Evolutionary conservation across 1,139 yeast species (phyloP), one percentile per base, ranked within the genome.

Genomic region (Suhomyces choctaworum): DNA sequence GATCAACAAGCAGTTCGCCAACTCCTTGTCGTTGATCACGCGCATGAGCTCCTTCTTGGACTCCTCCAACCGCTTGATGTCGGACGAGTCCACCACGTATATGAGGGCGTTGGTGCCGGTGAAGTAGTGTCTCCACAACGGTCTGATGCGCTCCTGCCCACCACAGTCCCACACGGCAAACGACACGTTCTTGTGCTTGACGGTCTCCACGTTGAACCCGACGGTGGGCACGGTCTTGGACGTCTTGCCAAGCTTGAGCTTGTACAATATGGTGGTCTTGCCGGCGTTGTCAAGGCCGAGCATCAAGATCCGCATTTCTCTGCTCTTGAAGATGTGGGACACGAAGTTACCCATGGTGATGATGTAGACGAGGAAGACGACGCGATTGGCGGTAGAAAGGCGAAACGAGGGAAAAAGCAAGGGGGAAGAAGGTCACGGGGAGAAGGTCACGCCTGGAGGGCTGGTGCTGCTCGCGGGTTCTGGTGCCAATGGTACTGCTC

Each of bases 121-220:
- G 62, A 84, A 88, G 62, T 89, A 90, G 58, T 89, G 96, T 60
- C 97, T 79, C 97, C 97, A 89, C 36, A 89, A 70, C 0, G 95
- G 95, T 53, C 96, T 75, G 48, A 87, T 78, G 59, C 95, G 73
- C 52, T 87, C 95, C 64, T 88, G 96, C 58, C 96, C 97, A 64
- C 96, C 97, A 40, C 94, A 94, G 61, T 89, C 97, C 97, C 97
- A 90, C 48, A 92, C 94, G 44, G 92, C 92, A 70, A 89, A 88
- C 41, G 86, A 80, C 42, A 89, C 82, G 59, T 87, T 87, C 60
- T 84, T 86, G 60, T 84, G 90, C 42, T 85, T 81, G 48, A 90
- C 89, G 7, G 96, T 87, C 62, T 90, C 97, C 39, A 89, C 96
- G 61, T 89, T 89, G 66, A 87, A 90, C 2, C 96, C 97, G 17